Base-by-base conservation (phyloP, 257 asterid species). In the Scutellaria galericulata region DNA sequence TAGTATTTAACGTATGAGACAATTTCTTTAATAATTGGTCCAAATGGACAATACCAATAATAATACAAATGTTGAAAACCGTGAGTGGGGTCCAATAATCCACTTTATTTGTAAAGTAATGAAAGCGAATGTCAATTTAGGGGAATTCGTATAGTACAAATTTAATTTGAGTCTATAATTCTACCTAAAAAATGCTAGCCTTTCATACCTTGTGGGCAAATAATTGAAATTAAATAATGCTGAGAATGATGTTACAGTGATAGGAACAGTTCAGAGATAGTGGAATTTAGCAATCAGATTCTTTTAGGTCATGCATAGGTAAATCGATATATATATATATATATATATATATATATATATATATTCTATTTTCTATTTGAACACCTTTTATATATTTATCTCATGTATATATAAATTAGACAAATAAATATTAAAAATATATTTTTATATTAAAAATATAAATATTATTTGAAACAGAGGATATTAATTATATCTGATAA, bases 171-270 rank as follows among this genome's bases (percentile, higher is more conserved):
- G 51, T 39, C 70, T 24, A 24, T 31, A 48, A 67, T 62, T 67
- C 64, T 27, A 46, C 42, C 64, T 39, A 18, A 47, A 71, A 31
- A n/a, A 56, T 70, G 56, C 18, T 70, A 7, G 44, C 52, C 52
- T 13, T 55, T 55, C 61, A 56, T 56, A 56, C 14, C 14, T 59
- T 15, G 42, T 27, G n/a, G 52, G 15, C 56, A 9, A 42, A 44
- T 70, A n/a, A 5, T 50, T 31, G 57, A 48, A 48, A 31, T 2
- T 31, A 5, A 15, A 60, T 48, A 61, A 53, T 64, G 72, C 39
- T 72, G 83, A 80, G 24, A 24, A 60, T 62, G 79, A 78, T 83
- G 55, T 75, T 77, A 62, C 54, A 24, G 54, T 58, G 86, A 83
- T 72, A 67, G 76, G 46, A 88, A 85, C 71, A 35, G 51, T 11